Evolutionary conservation across 2,329 filamentous ascomycete genomes (phyloP), one percentile per base, ranked within the genome.

Genomic region (Calonectria pseudoturangicola): DNA sequence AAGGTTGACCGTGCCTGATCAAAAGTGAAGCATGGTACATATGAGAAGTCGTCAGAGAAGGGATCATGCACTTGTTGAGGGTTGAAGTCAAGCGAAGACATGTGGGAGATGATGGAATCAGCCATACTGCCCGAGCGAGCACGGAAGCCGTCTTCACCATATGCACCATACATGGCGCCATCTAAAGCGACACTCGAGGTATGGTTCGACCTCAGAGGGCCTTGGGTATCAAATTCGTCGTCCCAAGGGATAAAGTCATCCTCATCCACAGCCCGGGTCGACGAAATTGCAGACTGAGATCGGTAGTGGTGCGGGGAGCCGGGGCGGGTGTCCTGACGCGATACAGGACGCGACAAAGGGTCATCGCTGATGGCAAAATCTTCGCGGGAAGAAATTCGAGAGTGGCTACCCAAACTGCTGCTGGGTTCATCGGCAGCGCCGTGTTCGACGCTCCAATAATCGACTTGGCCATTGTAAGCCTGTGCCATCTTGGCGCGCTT

Each of bases 21-120:
- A 43, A 98, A 89, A 0, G 96, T 98, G 85, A 99, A 94, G 84
- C 96, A 95, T 18, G 97, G 97, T 18, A 98, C 96, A 80, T 97
- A 98, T 43, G 94, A 95, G 83, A 95, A 95, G 82, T 98, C 96
- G 78, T 98, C 95, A 43, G 95, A 93, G 72, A 95, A 92, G 2
- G 91, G 88, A 74, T 93, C 91, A 74, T 94, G 92, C 15, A 87
- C 84, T 54, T 87, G 88, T 51, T 87, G 88, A 10, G 85, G 82
- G 77, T 89, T 89, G 80, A 87, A 91, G 79, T 93, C 91, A 45
- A 93, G 84, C 0, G 91, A 92, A 4, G 91, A 93, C 89, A 93
- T 91, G 84, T 92, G 88, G 64, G 93, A 91, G 79, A 93, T 92
- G 80, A 92, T 91, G 73, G 94, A 97, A 66, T 94, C 95, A 4